phyloP scores from a whole-genome alignment of 2,329 filamentous ascomycete species.

The Purpureocillium takamizusanense region DNA sequence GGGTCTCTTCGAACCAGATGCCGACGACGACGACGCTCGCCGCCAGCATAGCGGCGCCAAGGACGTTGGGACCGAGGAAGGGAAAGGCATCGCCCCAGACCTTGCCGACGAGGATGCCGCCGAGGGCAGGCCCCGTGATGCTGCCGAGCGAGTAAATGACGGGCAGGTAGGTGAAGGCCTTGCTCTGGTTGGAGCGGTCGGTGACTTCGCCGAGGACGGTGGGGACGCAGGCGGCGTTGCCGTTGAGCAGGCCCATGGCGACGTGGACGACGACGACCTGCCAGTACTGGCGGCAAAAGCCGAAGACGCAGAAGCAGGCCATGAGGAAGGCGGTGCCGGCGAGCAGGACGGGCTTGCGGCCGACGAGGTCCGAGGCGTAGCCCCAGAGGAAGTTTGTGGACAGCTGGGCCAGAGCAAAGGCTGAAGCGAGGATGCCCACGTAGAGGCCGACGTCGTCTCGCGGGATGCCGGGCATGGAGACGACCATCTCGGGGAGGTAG shows the following conservation, averaged over 20 bases:
- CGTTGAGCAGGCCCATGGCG: conserved; percentile 87
- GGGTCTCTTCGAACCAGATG: conserved; percentile 81
- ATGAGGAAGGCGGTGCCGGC: conserved; percentile 77
- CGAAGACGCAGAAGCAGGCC: conserved; percentile 75
- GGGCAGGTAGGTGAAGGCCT: conserved; percentile 87
- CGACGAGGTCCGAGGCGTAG: conserved; percentile 54
- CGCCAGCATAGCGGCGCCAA: conserved; percentile 63
- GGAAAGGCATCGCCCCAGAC: conserved; percentile 54
- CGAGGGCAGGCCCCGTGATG: conserved; percentile 87
- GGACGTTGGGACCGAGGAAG: conserved; percentile 76
- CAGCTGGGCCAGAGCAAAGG: conserved; percentile 88
- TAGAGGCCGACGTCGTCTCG: conserved; percentile 69
- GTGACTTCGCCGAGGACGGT: conserved; percentile 94
- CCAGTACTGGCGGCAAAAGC: conserved; percentile 73
- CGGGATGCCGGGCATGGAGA: conserved; percentile 72
- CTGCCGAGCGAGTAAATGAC: conserved; percentile 93
- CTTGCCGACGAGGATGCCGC: conserved; percentile 68
- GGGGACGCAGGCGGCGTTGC: conserved; percentile 88
- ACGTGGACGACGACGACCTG: conserved; percentile 81
- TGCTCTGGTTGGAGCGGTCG: conserved; percentile 87
- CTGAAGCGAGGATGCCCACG: conserved; percentile 80
- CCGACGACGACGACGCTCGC: conserved; percentile 64
- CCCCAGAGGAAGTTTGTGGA: conserved; percentile 68
- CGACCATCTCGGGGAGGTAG: conserved; percentile 89
- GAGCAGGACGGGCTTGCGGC: conserved; percentile 66